These are phyloP conservation scores for Diaporthe australafricana DNA, from an alignment of 2,329 filamentous ascomycete genomes.

Conservation along the genomic window DNA sequence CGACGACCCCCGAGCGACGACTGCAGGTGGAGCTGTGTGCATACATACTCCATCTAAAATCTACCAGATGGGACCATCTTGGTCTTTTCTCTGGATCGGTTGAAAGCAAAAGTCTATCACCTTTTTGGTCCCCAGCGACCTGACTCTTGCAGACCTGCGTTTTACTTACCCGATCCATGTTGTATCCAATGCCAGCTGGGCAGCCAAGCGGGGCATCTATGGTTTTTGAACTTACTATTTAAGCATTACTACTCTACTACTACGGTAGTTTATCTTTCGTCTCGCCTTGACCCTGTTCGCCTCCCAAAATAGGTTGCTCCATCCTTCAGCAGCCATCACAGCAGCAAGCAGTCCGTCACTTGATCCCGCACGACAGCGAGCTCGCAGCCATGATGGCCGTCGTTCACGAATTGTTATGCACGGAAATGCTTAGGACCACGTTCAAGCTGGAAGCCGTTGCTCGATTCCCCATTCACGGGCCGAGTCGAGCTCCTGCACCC, in stretches of 20 bases:
- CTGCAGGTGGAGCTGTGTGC: background rate
- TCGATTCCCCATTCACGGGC: background rate
- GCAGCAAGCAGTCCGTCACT: background rate
- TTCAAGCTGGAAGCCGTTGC: background rate
- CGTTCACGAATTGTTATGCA: background rate
- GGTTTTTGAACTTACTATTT: background rate
- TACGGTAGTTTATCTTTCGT: background rate
- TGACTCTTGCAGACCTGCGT: constrained; percentile 14
- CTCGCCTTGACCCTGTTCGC: background rate
- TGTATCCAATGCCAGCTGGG: background rate
- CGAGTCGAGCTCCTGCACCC: background rate
- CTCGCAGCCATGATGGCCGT: background rate
- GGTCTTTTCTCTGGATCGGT: background rate
- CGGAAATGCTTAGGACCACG: background rate
- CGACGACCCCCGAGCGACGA: background rate
- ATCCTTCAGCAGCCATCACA: background rate
- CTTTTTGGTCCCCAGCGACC: background rate
- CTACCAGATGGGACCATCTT: background rate
- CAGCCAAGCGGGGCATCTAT: background rate
- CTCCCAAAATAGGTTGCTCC: constrained; percentile 6
- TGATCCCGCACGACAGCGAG: background rate
- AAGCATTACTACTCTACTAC: background rate
- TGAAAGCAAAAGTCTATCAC: background rate
- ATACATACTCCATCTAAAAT: no score
- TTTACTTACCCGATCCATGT: background rate